phyloP scores from a whole-genome alignment of 805 yeast species.

The Starmerella bombicola region DNA sequence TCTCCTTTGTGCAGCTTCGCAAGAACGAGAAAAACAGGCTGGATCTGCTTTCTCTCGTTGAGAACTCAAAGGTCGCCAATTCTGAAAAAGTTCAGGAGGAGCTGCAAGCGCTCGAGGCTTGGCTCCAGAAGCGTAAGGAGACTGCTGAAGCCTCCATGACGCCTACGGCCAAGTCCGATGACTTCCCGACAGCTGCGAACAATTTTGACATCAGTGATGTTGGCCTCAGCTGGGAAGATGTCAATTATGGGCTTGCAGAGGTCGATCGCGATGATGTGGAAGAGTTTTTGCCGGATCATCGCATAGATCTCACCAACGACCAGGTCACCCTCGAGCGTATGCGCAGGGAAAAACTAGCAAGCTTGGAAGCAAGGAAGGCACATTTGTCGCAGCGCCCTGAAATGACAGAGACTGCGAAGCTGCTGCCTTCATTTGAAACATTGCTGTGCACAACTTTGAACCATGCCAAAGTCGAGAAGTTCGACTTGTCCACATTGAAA shows the following conservation, averaged over 20 bases:
- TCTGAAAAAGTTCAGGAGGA: slow-evolving; percentile 30
- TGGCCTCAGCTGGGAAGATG: slow-evolving; percentile 30
- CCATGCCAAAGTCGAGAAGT: slow-evolving; percentile 6
- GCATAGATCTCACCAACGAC: slow-evolving; percentile 25
- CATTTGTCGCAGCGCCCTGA: slow-evolving; percentile 24
- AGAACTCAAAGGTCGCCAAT: slow-evolving; percentile 25
- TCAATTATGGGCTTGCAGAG: slow-evolving; percentile 40
- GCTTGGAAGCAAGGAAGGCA: slow-evolving; percentile 17
- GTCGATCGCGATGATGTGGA: slow-evolving; percentile 37
- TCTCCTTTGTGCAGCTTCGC: slow-evolving; percentile 52
- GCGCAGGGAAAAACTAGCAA: slow-evolving; percentile 21
- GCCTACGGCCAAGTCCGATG: slow-evolving; percentile 27
- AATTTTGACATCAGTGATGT: slow-evolving; percentile 34
- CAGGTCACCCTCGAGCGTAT: slow-evolving; percentile 25
- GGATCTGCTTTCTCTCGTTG: slow-evolving; percentile 34
- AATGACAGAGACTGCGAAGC: slow-evolving; percentile 24
- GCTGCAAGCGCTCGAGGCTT: slow-evolving; percentile 32
- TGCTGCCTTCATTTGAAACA: slow-evolving; percentile 21
- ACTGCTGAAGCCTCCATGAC: slow-evolving; percentile 23
- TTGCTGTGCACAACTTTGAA: slow-evolving; percentile 5
- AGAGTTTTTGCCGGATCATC: slow-evolving; percentile 28
- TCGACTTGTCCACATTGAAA: no score
- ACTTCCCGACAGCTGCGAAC: slow-evolving; percentile 31
- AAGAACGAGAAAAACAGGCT: slow-evolving; percentile 34
- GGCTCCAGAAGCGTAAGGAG: slow-evolving; percentile 22